A percentile compares a stretch with the other conserved stretches of the same genome.
Conservation (phyloP, 352 stramenopile genomes). For the Phytopythium cucurbitacearum region DNA sequence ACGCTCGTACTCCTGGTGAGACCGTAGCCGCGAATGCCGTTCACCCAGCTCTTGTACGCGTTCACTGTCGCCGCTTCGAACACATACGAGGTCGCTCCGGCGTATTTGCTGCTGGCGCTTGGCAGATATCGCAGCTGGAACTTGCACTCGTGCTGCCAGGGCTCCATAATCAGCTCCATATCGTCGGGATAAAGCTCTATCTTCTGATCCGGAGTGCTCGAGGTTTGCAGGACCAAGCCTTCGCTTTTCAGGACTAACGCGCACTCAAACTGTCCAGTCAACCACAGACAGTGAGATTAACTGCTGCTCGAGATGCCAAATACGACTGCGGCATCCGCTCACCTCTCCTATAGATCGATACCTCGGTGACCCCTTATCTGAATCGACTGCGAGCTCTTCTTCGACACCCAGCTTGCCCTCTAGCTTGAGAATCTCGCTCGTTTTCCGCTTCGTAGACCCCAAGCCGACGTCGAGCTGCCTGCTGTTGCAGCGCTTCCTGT, state of each 20-base stretch:
- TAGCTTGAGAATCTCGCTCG: slow-evolving; percentile 30
- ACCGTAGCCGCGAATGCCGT: slow-evolving; percentile 21
- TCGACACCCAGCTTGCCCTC: slow-evolving; percentile 48
- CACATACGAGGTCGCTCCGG: slow-evolving; percentile 18
- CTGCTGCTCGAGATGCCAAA: background rate
- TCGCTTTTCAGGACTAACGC: slow-evolving; percentile 29
- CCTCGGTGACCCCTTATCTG: slow-evolving; percentile 16
- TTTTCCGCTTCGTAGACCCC: slow-evolving; percentile 4
- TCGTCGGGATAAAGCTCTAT: slow-evolving; percentile 28
- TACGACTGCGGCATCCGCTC: no score
- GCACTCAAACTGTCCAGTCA: slow-evolving; percentile 31
- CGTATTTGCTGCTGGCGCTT: background rate
- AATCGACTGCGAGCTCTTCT: slow-evolving; percentile 27
- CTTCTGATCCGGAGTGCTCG: slow-evolving; percentile 27
- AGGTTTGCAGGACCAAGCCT: slow-evolving; percentile 32
- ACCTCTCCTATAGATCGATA: slow-evolving; percentile 37
- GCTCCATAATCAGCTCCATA: slow-evolving; percentile 33
- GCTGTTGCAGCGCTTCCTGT: slow-evolving; percentile 40
- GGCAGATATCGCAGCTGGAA: slow-evolving; percentile 29
- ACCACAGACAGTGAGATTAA: background rate
- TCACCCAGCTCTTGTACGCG: slow-evolving; percentile 30
- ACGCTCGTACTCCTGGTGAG: slow-evolving; percentile 4
- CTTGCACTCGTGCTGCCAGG: slow-evolving; percentile 27
- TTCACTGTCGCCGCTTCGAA: slow-evolving; percentile 27
- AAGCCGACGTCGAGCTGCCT: slow-evolving; percentile 1